Evolutionary conservation across 225 moss, liverwort and hornwort genomes (phyloP).

Genomic region (Anthoceros angustus): DNA sequence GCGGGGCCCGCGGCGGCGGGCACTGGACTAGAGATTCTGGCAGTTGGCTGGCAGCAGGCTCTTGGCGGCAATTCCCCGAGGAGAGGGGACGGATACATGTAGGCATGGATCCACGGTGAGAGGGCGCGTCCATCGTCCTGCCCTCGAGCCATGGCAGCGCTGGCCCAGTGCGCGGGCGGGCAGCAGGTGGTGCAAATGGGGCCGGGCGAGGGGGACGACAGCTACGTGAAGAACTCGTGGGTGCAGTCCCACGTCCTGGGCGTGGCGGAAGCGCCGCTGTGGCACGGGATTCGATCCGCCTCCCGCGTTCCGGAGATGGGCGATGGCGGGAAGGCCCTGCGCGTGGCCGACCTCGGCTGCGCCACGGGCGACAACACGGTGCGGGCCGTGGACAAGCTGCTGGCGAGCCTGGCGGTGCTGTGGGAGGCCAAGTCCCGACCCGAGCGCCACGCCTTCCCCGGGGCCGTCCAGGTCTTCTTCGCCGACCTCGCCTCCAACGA

Average conservation of each 20-base stretch:
- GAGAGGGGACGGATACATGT: no score
- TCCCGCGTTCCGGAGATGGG: background rate
- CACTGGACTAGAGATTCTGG: no score
- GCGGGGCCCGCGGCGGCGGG: no score
- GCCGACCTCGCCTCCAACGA: conserved; percentile 33
- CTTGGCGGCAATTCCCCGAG: no score
- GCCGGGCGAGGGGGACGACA: conserved; percentile 15
- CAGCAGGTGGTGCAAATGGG: no score
- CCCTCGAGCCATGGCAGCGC: no score
- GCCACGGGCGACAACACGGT: conserved; percentile 11
- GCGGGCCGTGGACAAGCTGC: conserved; percentile 13
- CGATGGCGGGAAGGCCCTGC: conserved; percentile 6
- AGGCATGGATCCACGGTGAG: no score
- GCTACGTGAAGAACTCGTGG: conserved; percentile 15
- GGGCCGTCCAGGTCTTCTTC: conserved; percentile 15
- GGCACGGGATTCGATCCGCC: background rate
- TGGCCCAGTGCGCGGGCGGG: no score
- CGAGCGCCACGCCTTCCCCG: no score
- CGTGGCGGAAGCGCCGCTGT: background rate
- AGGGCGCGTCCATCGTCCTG: no score
- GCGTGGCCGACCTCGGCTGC: conserved; percentile 27
- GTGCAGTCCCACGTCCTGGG: conserved; percentile 20
- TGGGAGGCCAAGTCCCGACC: conserved; percentile 5
- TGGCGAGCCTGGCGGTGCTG: conserved; percentile 10
- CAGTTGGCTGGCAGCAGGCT: no score